Evolutionary conservation across 257 asterid genomes (phyloP).

Genomic region (Mentha longifolia): DNA sequence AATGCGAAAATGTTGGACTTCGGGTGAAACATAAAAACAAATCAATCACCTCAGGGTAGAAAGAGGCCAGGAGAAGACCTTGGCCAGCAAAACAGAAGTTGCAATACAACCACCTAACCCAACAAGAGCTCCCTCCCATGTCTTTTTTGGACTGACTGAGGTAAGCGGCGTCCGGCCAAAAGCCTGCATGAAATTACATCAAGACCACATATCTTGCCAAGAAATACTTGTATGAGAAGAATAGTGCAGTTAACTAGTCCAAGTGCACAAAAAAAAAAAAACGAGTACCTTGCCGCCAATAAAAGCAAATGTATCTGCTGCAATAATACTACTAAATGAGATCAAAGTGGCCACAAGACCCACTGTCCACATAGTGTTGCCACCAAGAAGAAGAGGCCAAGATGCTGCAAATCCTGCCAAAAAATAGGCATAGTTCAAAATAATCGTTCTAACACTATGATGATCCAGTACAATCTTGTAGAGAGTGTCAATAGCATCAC

Average conservation of each 20-base stretch:
- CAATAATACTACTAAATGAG: conserved; percentile 86
- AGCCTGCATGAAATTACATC: conserved; percentile 56
- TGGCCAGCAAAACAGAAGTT: conserved; percentile 70
- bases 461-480: conserved; percentile 6
- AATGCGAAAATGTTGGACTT: background rate
- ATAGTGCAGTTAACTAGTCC: conserved; percentile 13
- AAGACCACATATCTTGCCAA: conserved; percentile 22
- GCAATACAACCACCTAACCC: conserved; percentile 90
- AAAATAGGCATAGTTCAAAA: conserved; percentile 21
- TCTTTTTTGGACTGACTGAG: conserved; percentile 89
- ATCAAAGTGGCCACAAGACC: conserved; percentile 96
- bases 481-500: conserved; percentile 2
- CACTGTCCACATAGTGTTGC: conserved; percentile 90
- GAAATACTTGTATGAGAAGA: conserved; percentile 19
- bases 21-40: background rate
- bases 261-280: background rate
- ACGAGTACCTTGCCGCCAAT: conserved; percentile 82
- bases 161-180: conserved; percentile 97
- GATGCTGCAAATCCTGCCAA: conserved; percentile 66
- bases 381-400: conserved; percentile 94
- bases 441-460: conserved; percentile 10
- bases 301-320: conserved; percentile 98
- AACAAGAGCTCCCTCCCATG: conserved; percentile 95
- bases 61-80: conserved; percentile 76
- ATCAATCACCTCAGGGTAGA: conserved; percentile 62